Percentiles rank a stretch among this genome's conserved stretches.
Conservation (phyloP, 192 early-diverging fungal species). For the Mortierella hygrophila region DNA sequence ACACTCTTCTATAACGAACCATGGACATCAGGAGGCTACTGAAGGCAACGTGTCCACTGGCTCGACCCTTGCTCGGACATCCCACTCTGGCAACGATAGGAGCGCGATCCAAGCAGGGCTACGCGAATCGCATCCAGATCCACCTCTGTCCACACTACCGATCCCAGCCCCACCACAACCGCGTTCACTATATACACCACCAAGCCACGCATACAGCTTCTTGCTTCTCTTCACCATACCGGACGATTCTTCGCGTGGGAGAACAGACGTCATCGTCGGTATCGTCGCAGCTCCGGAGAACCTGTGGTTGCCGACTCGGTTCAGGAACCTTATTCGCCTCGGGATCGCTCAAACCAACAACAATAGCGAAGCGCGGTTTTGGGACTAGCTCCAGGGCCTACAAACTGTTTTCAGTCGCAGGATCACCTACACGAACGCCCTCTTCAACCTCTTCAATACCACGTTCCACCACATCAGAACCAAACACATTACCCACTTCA, state of each 20-base stretch:
- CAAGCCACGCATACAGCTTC: background rate
- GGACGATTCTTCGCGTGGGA: background rate
- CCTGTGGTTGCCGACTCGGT: background rate
- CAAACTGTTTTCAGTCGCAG: background rate
- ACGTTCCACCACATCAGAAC: background rate
- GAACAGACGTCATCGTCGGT: background rate
- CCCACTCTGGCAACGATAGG: background rate
- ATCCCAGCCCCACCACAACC: background rate
- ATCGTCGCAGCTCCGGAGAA: slow-evolving; percentile 2
- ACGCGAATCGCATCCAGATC: background rate
- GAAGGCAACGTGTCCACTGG: slow-evolving; percentile 27
- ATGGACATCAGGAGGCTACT: slow-evolving; percentile 43
- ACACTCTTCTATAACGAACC: background rate
- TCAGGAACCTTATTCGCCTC: slow-evolving; percentile 1
- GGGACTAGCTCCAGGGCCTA: slow-evolving; percentile 5
- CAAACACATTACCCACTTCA: background rate
- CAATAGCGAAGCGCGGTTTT: background rate
- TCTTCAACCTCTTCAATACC: background rate
- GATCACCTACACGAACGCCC: background rate
- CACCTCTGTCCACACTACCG: background rate
- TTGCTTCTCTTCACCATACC: background rate
- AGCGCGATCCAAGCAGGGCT: background rate
- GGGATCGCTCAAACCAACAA: background rate
- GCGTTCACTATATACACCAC: background rate
- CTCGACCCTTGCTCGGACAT: background rate